These are phyloP conservation scores for Ceratobasidium sp. DNA, from an alignment of 1,284 basidiomycete species.

Conservation along the genomic window DNA sequence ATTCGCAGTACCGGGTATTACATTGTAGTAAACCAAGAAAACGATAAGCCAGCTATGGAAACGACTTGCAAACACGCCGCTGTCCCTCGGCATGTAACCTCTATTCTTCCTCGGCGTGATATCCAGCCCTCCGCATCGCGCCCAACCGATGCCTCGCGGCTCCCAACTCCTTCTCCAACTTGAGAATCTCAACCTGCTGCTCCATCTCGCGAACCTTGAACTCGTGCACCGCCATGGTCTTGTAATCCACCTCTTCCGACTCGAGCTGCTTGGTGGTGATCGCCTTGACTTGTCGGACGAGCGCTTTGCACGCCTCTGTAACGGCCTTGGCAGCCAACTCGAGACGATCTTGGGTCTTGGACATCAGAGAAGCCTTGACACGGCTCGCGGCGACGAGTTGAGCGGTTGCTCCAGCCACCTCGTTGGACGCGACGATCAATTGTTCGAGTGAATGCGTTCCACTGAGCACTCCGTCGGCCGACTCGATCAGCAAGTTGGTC, in stretches of 20 bases:
- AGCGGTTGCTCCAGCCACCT: constrained; percentile 95
- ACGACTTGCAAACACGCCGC: background rate
- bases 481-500: constrained; percentile 96
- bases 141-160: constrained; percentile 86
- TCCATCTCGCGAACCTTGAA: constrained; percentile 99
- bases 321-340: constrained; percentile 98
- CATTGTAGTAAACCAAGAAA: constrained; percentile 18
- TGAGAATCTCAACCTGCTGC: constrained; percentile 97
- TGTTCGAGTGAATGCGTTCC: constrained; percentile 98
- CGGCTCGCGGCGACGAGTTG: constrained; percentile 98
- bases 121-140: constrained; percentile 89
- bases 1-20: constrained; percentile 22
- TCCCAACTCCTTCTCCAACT: constrained; percentile 93
- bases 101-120: constrained; percentile 80
- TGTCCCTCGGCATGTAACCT: constrained; percentile 46
- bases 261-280: constrained; percentile 83
- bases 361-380: constrained; percentile 98
- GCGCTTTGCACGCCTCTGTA: constrained; percentile 96
- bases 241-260: constrained; percentile 87
- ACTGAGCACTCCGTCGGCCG: constrained; percentile 95
- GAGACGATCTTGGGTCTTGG: constrained; percentile 94
- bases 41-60: background rate
- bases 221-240: constrained; percentile 90
- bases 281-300: constrained; percentile 96
- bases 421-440: constrained; percentile 98